Evolutionary conservation across 192 early-diverging fungal genomes (phyloP), one percentile per base, ranked within the genome.

Genomic region (Podila minutissima): DNA sequence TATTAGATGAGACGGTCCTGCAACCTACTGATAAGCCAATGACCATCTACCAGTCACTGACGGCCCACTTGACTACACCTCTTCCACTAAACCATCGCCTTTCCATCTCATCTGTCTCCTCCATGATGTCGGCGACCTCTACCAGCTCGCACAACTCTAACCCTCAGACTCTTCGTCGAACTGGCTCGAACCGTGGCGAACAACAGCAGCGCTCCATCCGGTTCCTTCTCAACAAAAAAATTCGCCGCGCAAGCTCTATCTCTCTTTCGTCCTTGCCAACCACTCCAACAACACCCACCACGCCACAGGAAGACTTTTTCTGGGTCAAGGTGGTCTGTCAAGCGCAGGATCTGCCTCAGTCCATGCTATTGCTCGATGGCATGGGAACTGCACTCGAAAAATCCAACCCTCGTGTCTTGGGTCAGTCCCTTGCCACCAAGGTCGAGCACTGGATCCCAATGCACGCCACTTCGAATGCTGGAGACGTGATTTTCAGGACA

Each of bases 1-100:
- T 31, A 41, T 24, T 57, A 88, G 89, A 90, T 28, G 84, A 85
- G 59, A 75, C 84, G 13, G 74, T 84, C 7, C 69, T 90, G 20
- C 81, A 83, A 29, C 83, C 89, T 6, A 72, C 83, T 60, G 87
- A 90, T 73, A 84, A 88, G 74, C 89, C 89, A 19, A 78, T 90
- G 63, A 74, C 85, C 11, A 88, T 90, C 9, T 90, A 86, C 41
- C 74, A 86, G 31, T 84, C 87, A 11, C 64, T 90, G 20, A 88
- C 73, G 19, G 82, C 85, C n/a, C 83, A 84, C 68, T 66, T 84
- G 26, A 86, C 84, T 0, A 86, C 83, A 32, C 86, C 87, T 38
- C 75, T 90, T 72, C 89, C 89, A 26, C 71, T 84, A 22, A 82
- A 86, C 35, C 83, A 78, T 29, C 87, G 84, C 26, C 71, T 67